Percentiles rank a stretch among this genome's conserved stretches.
Conservation (phyloP, 768 basidiomycete genomes). For the Zangia roseola region DNA sequence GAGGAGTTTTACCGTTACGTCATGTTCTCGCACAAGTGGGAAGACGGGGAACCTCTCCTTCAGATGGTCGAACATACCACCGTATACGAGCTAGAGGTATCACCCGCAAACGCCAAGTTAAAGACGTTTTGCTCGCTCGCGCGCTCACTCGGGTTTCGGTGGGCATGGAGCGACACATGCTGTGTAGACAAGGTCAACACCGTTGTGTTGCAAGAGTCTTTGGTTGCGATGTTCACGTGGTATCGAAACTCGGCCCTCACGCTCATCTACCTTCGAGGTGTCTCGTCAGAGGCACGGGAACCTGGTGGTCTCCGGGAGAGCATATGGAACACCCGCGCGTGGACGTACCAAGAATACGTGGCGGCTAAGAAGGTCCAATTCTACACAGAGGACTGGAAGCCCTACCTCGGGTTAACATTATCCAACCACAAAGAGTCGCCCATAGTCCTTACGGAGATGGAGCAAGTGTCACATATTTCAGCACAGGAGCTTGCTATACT, state of each 20-base stretch:
- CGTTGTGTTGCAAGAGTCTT: constrained; percentile 10
- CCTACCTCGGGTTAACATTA: background rate
- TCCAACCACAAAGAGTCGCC: background rate
- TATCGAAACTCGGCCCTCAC: constrained; percentile 7
- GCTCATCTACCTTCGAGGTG: constrained; percentile 9
- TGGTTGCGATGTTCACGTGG: constrained; percentile 17
- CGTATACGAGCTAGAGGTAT: constrained; percentile 1
- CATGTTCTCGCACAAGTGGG: constrained; percentile 6
- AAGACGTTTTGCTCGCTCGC: constrained; percentile 1
- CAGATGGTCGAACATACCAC: constrained; percentile 2
- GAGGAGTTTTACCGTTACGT: background rate
- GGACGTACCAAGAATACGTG: constrained; percentile 5
- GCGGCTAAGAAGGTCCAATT: constrained; percentile 11
- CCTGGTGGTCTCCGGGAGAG: background rate
- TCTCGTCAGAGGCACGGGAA: background rate
- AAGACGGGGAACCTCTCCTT: background rate
- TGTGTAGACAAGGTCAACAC: constrained; percentile 1
- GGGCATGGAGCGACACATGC: constrained; percentile 19
- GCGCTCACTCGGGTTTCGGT: constrained; percentile 3
- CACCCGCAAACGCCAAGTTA: constrained; percentile 6
- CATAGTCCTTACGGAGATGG: background rate
- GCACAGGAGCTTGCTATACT: too few relatives aligned
- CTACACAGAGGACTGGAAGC: constrained; percentile 12
- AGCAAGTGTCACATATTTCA: background rate
- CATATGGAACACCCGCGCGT: constrained; percentile 9